These are phyloP conservation scores for Anthoceros angustus DNA, from an alignment of 225 moss, liverwort and hornwort species.

Conservation along the genomic window DNA sequence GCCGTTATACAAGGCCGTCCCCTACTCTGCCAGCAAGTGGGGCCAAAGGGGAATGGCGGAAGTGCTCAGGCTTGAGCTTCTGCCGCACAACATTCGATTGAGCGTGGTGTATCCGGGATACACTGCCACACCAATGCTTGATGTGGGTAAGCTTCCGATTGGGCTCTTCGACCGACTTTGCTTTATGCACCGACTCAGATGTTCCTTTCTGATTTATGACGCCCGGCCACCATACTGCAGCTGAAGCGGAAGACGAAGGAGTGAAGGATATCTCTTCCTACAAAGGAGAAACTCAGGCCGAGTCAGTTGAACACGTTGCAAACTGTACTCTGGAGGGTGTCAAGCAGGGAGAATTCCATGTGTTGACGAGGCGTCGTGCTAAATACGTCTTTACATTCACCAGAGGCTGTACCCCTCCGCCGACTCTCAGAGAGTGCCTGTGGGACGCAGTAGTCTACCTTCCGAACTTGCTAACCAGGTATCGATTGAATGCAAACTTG, in stretches of 20 bases:
- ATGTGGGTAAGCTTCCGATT: neutral
- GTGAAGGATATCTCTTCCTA: conserved; percentile 3
- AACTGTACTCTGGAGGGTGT: conserved; percentile 14
- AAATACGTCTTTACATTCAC: too few relatives aligned
- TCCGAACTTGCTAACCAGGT: too few relatives aligned
- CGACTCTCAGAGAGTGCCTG: too few relatives aligned
- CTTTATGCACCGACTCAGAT: neutral
- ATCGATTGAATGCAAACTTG: too few relatives aligned
- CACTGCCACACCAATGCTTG: conserved; percentile 10
- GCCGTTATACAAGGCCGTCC: conserved; percentile 6
- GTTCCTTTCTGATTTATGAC: neutral
- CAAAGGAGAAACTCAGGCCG: neutral
- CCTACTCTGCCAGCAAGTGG: conserved; percentile 16
- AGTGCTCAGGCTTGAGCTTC: conserved; percentile 16
- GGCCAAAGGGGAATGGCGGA: conserved; percentile 18
- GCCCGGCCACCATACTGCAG: neutral
- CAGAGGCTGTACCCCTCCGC: too few relatives aligned
- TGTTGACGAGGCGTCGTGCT: conserved; percentile 7
- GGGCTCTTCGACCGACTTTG: neutral
- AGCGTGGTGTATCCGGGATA: conserved; percentile 21
- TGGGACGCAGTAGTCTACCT: too few relatives aligned
- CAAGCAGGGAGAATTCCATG: conserved; percentile 11
- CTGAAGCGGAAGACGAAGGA: neutral
- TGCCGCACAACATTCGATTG: conserved; percentile 21
- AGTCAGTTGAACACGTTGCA: conserved; percentile 13